Base-by-base conservation (phyloP, 2,329 filamentous ascomycete genomes). In the Sclerotinia borealis region DNA sequence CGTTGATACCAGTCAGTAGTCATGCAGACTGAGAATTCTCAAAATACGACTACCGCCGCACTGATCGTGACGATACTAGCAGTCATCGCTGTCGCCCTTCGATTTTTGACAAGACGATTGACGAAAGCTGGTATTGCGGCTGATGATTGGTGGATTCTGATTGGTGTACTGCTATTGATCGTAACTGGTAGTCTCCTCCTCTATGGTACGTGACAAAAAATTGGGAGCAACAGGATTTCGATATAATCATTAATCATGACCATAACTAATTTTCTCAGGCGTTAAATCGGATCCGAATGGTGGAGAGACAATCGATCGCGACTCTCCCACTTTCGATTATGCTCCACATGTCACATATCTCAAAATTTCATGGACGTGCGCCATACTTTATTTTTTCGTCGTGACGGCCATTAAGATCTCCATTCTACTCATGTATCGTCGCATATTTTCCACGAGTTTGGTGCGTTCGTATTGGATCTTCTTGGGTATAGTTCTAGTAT, bases 111-210 rank as follows among this genome's bases (percentile, higher is more conserved):
- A 4, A 48, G 63, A 13, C 48, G 36, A 22, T 34, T 63, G 7
- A 54, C 59, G 6, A 62, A 61, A 45, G 59, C 52, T 13, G 63
- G 63, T 2, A 41, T 59, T 56, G 64, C 29, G 25, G 27, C 52
- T 2, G 64, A 66, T 51, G 64, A 66, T 43, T 66, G 64, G 64
- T 66, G 58, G 59, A 60, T 65, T 19, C 31, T 66, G 10, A 27
- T 39, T 27, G 64, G 58, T 4, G 17, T 62, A 1, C 1, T 56
- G 17, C 29, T 55, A 17, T 22, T 55, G 31, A 36, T 62, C 10
- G 7, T 47, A n/a, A 29, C 17, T 13, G 49, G 49, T 29, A 45
- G 37, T 29, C 39, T 62, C 25, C 50, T 62, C n/a, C 39, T 62
- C 15, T 62, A 62, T 62, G 59, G 59, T 62, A 62, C 5, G 49